Percentiles rank a stretch among this genome's conserved stretches.
Conservation (phyloP, 495 filamentous ascomycete species). For the Aspergillus heteromorphus region DNA sequence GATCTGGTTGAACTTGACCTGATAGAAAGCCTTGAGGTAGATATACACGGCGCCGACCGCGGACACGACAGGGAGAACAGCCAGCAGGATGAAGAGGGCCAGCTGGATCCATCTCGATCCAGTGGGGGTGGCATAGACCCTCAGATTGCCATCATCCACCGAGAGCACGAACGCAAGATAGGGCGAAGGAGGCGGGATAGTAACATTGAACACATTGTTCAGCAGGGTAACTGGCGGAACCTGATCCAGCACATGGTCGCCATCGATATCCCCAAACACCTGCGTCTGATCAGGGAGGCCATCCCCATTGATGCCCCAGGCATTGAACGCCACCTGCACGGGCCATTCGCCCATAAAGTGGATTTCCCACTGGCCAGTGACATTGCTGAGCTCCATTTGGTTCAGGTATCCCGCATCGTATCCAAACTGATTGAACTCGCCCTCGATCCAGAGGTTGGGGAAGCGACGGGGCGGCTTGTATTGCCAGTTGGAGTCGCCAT, state of each 20-base stretch:
- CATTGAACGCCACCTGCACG: slow-evolving; percentile 51
- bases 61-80: slow-evolving; percentile 45
- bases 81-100: slow-evolving; percentile 50
- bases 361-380: slow-evolving; percentile 53
- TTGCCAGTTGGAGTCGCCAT: slow-evolving; percentile 50
- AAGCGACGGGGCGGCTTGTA: slow-evolving; percentile 39
- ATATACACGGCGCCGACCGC: slow-evolving; percentile 46
- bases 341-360: slow-evolving; percentile 64
- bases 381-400: slow-evolving; percentile 32
- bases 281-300: slow-evolving; percentile 55
- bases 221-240: slow-evolving; percentile 53
- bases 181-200: slow-evolving; percentile 45
- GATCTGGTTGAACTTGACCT: slow-evolving; percentile 62
- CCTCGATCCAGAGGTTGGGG: slow-evolving; percentile 59
- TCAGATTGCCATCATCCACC: slow-evolving; percentile 49
- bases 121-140: slow-evolving; percentile 47
- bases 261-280: slow-evolving; percentile 56
- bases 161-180: slow-evolving; percentile 51
- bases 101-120: slow-evolving; percentile 53
- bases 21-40: slow-evolving; percentile 61
- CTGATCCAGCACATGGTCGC: slow-evolving; percentile 55
- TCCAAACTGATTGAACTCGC: slow-evolving; percentile 60
- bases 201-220: slow-evolving; percentile 43
- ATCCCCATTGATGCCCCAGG: slow-evolving; percentile 62
- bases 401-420: slow-evolving; percentile 50